Percentiles rank a stretch among this genome's conserved stretches.
Evolutionary conservation across 441 rosid genomes (phyloP).

Genomic region (Pelargonium citronellum): DNA sequence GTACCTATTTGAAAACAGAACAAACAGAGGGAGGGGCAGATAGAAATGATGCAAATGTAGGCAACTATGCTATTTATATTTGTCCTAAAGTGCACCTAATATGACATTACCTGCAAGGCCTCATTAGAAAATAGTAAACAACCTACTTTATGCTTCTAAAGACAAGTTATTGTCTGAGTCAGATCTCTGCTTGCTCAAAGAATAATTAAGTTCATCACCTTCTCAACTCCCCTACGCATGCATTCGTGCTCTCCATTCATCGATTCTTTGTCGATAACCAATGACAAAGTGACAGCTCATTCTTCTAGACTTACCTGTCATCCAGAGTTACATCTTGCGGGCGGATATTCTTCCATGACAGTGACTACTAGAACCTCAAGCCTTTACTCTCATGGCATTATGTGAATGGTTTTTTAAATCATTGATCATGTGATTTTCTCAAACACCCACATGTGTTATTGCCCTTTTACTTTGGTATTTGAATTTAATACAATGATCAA

Average conservation of each 20-base stretch:
- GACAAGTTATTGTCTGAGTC: conserved; percentile 39
- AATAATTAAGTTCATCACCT: conserved; percentile 29
- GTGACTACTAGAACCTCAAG: conserved; percentile 21
- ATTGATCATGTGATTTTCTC: conserved; percentile 35
- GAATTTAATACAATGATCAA: background rate
- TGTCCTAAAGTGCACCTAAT: conserved; percentile 23
- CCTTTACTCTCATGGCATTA: conserved; percentile 17
- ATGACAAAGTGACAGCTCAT: background rate
- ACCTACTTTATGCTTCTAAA: conserved; percentile 30
- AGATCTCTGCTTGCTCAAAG: conserved; percentile 32
- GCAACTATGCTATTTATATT: conserved; percentile 27
- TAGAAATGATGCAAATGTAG: conserved; percentile 37
- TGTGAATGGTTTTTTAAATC: background rate
- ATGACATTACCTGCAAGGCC: conserved; percentile 20
- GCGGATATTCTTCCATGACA: conserved; percentile 14
- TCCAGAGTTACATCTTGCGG: background rate
- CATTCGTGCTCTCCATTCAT: conserved; percentile 30
- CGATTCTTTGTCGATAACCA: conserved; percentile 4
- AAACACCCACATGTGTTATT: conserved; percentile 28
- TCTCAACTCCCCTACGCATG: conserved; percentile 20
- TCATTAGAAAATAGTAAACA: conserved; percentile 25
- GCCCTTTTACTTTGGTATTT: conserved; percentile 19
- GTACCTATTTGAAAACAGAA: conserved; percentile 18
- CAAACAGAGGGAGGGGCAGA: conserved; percentile 18
- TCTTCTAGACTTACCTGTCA: background rate